Evolutionary conservation across 805 yeast species (phyloP).

Genomic region (Monosporozyma aquatica): DNA sequence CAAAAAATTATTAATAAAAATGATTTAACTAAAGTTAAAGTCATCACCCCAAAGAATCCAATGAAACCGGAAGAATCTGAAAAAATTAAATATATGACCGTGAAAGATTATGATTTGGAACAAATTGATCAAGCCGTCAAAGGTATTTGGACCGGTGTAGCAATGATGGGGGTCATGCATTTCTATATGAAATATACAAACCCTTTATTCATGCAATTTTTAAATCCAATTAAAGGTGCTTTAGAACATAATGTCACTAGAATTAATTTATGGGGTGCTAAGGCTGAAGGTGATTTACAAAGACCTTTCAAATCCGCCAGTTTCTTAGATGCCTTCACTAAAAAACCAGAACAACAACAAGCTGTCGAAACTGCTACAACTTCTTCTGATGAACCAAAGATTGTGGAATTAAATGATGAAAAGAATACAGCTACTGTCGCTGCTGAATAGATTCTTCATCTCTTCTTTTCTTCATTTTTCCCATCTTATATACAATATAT

Average conservation of each 20-base stretch:
- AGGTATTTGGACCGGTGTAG: conserved; percentile 77
- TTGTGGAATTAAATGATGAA: conserved; percentile 8
- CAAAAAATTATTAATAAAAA: conserved; percentile 59
- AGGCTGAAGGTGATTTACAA: conserved; percentile 83
- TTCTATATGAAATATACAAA: conserved; percentile 94
- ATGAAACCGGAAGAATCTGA: conserved; percentile 67
- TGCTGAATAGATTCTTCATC: background rate
- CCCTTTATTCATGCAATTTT: conserved; percentile 90
- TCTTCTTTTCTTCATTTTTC: background rate
- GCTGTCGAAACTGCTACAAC: conserved; percentile 2
- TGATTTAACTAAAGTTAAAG: conserved; percentile 84
- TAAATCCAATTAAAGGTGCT: conserved; percentile 82
- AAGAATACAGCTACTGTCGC: conserved; percentile 4
- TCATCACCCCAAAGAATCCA: conserved; percentile 74
- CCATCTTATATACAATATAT: background rate
- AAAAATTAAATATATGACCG: conserved; percentile 86
- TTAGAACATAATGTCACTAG: conserved; percentile 83
- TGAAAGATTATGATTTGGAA: conserved; percentile 84
- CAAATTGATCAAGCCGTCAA: conserved; percentile 75
- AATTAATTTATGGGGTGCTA: conserved; percentile 76
- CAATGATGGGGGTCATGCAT: conserved; percentile 99
- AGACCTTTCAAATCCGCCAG: conserved; percentile 93
- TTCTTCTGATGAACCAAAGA: conserved; percentile 6
- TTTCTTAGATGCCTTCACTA: conserved; percentile 47
- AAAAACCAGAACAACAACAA: background rate